Conservation (phyloP, 2,329 filamentous ascomycete genomes). For the Colletotrichum lentis region DNA sequence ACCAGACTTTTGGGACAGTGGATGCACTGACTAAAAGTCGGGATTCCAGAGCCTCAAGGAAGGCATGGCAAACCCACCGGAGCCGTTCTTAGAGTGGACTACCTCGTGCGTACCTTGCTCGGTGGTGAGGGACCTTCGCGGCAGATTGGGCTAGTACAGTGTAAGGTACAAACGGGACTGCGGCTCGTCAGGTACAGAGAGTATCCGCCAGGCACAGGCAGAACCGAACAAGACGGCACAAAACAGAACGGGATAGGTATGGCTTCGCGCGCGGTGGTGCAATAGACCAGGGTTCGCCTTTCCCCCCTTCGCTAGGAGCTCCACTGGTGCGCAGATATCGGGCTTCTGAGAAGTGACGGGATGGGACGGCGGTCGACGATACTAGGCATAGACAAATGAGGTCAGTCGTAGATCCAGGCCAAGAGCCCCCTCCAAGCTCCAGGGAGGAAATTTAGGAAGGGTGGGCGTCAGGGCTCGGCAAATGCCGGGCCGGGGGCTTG, state of each 20-base stretch:
- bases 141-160: conserved; percentile 10
- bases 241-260: conserved; percentile 4
- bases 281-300: conserved; percentile 28
- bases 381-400: conserved; percentile 35
- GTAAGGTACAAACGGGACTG: conserved; percentile 10
- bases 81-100: conserved; percentile 27
- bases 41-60: conserved; percentile 36
- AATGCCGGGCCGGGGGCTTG: conserved; percentile 21
- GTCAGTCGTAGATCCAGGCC: conserved; percentile 34
- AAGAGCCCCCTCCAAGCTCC: conserved; percentile 17
- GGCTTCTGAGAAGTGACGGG: conserved; percentile 24
- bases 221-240: conserved; percentile 1
- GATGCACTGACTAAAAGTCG: conserved; percentile 38
- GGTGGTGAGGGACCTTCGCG: neutral
- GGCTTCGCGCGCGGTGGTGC: conserved; percentile 34
- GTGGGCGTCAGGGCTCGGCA: conserved; percentile 27
- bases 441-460: conserved; percentile 11
- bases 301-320: conserved; percentile 24
- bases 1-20: conserved; percentile 36
- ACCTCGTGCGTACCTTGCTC: conserved; percentile 19
- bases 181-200: conserved; percentile 14
- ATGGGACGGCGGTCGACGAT: conserved; percentile 31
- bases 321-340: conserved; percentile 33
- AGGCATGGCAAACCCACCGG: conserved; percentile 37
- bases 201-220: conserved; percentile 18